Percentiles rank a stretch among this genome's conserved stretches.
phyloP scores from a whole-genome alignment of 306 rosid genomes.

The Alnus glutinosa region DNA sequence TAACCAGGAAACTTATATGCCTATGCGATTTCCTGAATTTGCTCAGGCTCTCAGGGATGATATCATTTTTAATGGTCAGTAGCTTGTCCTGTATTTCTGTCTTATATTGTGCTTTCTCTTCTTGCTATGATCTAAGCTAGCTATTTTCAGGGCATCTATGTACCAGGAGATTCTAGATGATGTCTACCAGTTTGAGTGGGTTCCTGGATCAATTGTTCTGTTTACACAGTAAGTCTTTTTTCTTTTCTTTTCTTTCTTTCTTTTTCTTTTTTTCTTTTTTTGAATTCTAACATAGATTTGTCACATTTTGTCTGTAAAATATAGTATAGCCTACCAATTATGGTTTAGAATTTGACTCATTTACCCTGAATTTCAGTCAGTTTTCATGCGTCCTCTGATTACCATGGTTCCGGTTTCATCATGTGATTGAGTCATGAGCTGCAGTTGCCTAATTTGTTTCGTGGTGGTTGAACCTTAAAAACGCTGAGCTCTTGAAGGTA shows the following conservation, averaged over 20 bases:
- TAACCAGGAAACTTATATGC: constrained; percentile 77
- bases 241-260: neutral
- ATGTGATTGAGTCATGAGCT: constrained; percentile 46
- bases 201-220: constrained; percentile 36
- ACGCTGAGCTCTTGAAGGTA: constrained; percentile 59
- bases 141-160: constrained; percentile 37
- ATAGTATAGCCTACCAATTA: constrained; percentile 12
- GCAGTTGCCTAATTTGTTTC: constrained; percentile 31
- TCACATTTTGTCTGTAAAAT: neutral
- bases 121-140: constrained; percentile 24
- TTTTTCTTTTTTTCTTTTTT: no score
- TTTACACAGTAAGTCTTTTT: constrained; percentile 40
- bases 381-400: constrained; percentile 33
- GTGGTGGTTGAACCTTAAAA: constrained; percentile 36
- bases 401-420: constrained; percentile 28
- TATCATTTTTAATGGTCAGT: constrained; percentile 52
- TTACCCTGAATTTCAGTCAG: constrained; percentile 13
- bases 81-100: constrained; percentile 11
- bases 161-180: constrained; percentile 38
- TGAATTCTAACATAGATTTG: neutral
- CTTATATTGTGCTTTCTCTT: constrained; percentile 14
- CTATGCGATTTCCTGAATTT: constrained; percentile 77
- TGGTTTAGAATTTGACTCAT: neutral
- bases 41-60: constrained; percentile 35
- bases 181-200: constrained; percentile 39